phyloP scores from a whole-genome alignment of 1,284 basidiomycete genomes.

The Microbotryum violaceum region DNA sequence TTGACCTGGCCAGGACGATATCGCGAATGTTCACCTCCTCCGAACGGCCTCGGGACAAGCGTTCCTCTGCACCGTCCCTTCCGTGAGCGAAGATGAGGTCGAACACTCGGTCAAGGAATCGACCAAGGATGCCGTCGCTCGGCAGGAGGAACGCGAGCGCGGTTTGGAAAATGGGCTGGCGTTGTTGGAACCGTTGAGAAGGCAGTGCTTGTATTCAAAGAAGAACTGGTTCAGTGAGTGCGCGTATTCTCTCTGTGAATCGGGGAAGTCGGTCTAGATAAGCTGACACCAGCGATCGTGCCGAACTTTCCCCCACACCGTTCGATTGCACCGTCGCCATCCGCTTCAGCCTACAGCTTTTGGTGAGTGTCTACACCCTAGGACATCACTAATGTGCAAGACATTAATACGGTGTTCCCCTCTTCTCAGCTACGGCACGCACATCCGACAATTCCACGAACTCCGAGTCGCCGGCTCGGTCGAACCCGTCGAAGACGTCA shows the following conservation, averaged over 20 bases:
- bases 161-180: constrained; percentile 30
- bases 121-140: constrained; percentile 13
- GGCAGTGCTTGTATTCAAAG: constrained; percentile 43
- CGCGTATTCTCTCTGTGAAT: neutral
- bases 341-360: constrained; percentile 8
- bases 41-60: constrained; percentile 29
- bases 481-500: constrained; percentile 34
- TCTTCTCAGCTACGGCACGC: constrained; percentile 29
- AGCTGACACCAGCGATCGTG: neutral
- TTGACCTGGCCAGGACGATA: neutral
- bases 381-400: too few species aligned
- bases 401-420: constrained; percentile 1
- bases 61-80: constrained; percentile 33
- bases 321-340: neutral
- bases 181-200: constrained; percentile 44
- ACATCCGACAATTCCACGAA: constrained; percentile 39
- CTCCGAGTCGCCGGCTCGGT: constrained; percentile 24
- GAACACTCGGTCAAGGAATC: neutral
- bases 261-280: too few species aligned
- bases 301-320: neutral
- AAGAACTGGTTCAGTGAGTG: constrained; percentile 83
- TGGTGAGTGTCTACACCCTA: too few species aligned
- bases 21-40: constrained; percentile 15
- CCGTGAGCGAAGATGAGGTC: constrained; percentile 3
- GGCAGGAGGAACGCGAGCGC: constrained; percentile 18